Conservation (phyloP, 2,329 filamentous ascomycete species). For the Beauveria sp. region DNA sequence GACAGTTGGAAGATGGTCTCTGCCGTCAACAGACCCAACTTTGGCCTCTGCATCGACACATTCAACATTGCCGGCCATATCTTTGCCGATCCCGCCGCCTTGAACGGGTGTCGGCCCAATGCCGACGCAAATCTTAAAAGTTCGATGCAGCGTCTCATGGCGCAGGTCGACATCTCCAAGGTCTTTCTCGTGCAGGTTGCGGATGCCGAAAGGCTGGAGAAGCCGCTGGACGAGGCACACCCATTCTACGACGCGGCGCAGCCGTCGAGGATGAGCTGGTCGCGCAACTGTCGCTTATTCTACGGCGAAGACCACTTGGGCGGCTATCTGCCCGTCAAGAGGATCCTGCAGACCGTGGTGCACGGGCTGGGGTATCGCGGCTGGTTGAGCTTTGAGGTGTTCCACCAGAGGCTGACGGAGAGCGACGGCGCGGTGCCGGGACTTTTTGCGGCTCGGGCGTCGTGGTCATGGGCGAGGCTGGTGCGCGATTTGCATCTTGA, state of each 20-base stretch:
- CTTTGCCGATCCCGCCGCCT: slow-evolving; percentile 56
- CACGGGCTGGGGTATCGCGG: slow-evolving; percentile 58
- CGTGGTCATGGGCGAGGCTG: slow-evolving; percentile 38
- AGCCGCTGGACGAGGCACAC: slow-evolving; percentile 43
- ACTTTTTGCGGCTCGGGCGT: slow-evolving; percentile 45
- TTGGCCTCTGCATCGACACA: slow-evolving; percentile 67
- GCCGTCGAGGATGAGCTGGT: slow-evolving; percentile 65
- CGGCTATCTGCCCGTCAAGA: slow-evolving; percentile 59
- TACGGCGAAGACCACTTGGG: slow-evolving; percentile 49
- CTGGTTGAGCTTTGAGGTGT: slow-evolving; percentile 66
- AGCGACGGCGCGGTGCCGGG: slow-evolving; percentile 40
- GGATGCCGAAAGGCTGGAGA: slow-evolving; percentile 55
- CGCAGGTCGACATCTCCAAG: slow-evolving; percentile 50
- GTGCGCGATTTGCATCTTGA: slow-evolving; percentile 23
- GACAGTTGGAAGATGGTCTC: slow-evolving; percentile 58
- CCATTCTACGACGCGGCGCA: slow-evolving; percentile 26
- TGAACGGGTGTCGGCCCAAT: slow-evolving; percentile 40
- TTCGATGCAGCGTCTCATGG: slow-evolving; percentile 46
- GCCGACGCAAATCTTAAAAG: slow-evolving; percentile 45
- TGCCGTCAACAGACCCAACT: slow-evolving; percentile 58
- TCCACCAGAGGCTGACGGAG: slow-evolving; percentile 52
- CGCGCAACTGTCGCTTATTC: slow-evolving; percentile 57
- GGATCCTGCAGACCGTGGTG: slow-evolving; percentile 54
- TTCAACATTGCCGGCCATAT: slow-evolving; percentile 67
- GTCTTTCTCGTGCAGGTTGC: slow-evolving; percentile 70